These are phyloP conservation scores for Hirsutella rhossiliensis DNA, from an alignment of 2,329 filamentous ascomycete genomes.

Conservation along the genomic window DNA sequence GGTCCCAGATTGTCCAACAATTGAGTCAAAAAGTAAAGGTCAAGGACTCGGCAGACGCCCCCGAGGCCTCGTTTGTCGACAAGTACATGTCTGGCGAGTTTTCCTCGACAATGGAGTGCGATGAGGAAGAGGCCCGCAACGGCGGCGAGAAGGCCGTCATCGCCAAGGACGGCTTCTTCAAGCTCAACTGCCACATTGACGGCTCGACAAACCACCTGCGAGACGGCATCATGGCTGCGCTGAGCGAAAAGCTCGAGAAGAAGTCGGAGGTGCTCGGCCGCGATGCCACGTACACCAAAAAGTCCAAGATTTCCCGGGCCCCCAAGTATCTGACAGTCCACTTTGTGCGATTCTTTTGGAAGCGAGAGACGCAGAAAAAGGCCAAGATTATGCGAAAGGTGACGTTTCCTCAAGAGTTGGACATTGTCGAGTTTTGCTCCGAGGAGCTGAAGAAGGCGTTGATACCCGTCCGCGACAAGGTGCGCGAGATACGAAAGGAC, in stretches of 20 bases:
- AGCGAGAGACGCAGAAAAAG: conserved; percentile 90
- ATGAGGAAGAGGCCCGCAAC: conserved; percentile 67
- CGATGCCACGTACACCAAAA: conserved; percentile 79
- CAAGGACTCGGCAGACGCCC: conserved; percentile 35
- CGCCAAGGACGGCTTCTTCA: conserved; percentile 68
- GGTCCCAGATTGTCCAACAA: conserved; percentile 86
- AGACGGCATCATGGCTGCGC: conserved; percentile 71
- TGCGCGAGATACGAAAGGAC: conserved; percentile 89
- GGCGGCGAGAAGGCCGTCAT: conserved; percentile 58
- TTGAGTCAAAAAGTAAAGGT: conserved; percentile 66
- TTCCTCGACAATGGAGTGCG: conserved; percentile 66
- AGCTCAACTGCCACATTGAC: conserved; percentile 93
- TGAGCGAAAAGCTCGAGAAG: conserved; percentile 89
- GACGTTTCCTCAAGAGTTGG: conserved; percentile 85
- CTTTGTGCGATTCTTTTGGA: conserved; percentile 98
- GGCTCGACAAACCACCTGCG: conserved; percentile 76
- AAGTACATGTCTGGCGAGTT: conserved; percentile 83
- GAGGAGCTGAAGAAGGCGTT: conserved; percentile 75
- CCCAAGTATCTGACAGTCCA: conserved; percentile 95
- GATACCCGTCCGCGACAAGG: conserved; percentile 88
- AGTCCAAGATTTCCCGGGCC: conserved; percentile 75
- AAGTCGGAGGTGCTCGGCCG: conserved; percentile 64
- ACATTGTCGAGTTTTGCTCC: conserved; percentile 89
- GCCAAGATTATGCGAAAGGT: conserved; percentile 99
- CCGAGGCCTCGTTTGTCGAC: conserved; percentile 66